Conservation (phyloP, 208 protist genomes). For the Leishmania arabica region DNA sequence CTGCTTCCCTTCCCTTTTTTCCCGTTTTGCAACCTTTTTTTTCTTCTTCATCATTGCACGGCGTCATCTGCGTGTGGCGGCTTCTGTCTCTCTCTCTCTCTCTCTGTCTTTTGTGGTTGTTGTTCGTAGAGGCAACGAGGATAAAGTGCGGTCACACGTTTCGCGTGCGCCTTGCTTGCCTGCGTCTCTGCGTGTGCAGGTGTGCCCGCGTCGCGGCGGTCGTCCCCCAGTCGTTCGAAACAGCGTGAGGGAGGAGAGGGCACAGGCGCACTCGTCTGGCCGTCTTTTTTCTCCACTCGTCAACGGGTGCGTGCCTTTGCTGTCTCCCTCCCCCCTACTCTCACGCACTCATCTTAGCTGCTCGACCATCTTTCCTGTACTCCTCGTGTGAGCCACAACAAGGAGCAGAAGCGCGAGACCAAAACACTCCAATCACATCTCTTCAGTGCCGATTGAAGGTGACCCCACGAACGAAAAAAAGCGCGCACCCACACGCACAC, state of each 20-base stretch:
- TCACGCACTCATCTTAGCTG: background rate
- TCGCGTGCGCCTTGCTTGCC: background rate
- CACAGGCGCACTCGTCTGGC: background rate
- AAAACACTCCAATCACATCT: background rate
- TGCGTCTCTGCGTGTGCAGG: background rate
- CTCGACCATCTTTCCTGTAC: no score
- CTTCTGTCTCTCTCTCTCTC: background rate
- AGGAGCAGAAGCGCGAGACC: background rate
- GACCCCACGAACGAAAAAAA: background rate
- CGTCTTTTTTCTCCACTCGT: background rate
- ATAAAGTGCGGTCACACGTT: background rate
- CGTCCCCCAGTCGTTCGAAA: background rate
- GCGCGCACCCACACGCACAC: background rate
- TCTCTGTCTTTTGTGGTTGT: background rate
- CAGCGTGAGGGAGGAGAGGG: background rate
- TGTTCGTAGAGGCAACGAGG: background rate
- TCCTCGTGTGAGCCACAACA: background rate
- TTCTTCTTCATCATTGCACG: background rate
- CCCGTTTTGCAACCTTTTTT: background rate
- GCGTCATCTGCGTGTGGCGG: background rate
- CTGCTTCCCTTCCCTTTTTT: background rate
- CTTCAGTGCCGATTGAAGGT: background rate
- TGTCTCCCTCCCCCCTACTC: background rate
- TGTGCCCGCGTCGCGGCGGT: background rate
- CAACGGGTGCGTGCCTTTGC: no score